Evolutionary conservation across 83 land plant genomes (phyloP).

Genomic region (Thuja plicata): DNA sequence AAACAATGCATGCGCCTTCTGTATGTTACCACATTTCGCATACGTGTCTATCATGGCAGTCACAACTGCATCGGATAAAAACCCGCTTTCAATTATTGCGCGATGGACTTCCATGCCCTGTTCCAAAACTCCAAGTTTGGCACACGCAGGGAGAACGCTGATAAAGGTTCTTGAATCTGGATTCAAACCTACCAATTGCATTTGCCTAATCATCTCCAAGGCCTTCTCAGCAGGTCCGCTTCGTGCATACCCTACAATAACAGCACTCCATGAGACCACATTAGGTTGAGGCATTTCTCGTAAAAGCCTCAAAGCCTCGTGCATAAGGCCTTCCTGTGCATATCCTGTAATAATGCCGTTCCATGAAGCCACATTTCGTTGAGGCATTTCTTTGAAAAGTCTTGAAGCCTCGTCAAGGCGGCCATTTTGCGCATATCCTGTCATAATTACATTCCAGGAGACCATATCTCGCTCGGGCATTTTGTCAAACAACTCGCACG

Average conservation of each 20-base stretch:
- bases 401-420: neutral
- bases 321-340: neutral
- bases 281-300: neutral
- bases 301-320: conserved; percentile 13
- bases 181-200: neutral
- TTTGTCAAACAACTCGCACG: conserved; percentile 8
- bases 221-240: neutral
- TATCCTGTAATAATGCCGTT: conserved; percentile 8
- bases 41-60: conserved; percentile 6
- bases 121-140: neutral
- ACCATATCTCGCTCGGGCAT: conserved; percentile 4
- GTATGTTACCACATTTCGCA: neutral
- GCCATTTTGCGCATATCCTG: conserved; percentile 19
- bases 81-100: neutral
- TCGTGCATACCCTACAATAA: neutral
- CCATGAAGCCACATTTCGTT: conserved; percentile 5
- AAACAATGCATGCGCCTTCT: conserved; percentile 1
- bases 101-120: conserved; percentile 2
- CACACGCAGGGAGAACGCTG: neutral
- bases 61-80: neutral
- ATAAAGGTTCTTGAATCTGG: neutral
- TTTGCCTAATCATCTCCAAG: neutral
- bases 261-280: neutral
- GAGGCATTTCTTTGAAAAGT: conserved; percentile 13
- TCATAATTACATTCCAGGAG: conserved; percentile 17